Conservation (phyloP, 495 filamentous ascomycete genomes). For the Aspergillus incahuasiensis region DNA sequence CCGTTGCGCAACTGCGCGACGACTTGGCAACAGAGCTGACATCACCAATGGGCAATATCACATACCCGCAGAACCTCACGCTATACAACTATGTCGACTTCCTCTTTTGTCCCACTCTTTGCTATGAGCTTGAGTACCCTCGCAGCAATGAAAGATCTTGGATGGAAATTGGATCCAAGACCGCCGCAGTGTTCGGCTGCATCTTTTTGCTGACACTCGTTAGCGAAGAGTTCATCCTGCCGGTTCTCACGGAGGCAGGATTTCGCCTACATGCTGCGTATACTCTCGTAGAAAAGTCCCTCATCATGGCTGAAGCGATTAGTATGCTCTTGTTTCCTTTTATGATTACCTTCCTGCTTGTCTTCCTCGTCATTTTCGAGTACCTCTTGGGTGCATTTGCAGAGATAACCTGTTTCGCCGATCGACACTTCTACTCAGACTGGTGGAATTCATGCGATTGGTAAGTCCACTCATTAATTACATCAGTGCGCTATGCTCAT, state of each 20-base stretch:
- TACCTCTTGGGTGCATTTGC: conserved; percentile 93
- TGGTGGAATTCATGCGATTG: conserved; percentile 77
- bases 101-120: conserved; percentile 88
- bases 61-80: conserved; percentile 86
- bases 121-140: conserved; percentile 97
- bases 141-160: conserved; percentile 68
- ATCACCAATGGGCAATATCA: conserved; percentile 81
- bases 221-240: conserved; percentile 93
- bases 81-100: conserved; percentile 79
- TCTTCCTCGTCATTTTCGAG: conserved; percentile 97
- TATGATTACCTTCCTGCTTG: conserved; percentile 91
- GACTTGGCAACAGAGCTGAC: conserved; percentile 86
- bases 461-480: conserved; percentile 23
- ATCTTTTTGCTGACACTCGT: conserved; percentile 90
- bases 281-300: conserved; percentile 58
- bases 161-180: conserved; percentile 79
- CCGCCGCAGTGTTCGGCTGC: conserved; percentile 88
- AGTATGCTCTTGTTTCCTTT: conserved; percentile 93
- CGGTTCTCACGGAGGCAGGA: conserved; percentile 75
- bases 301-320: conserved; percentile 89
- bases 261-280: conserved; percentile 55
- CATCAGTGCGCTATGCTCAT: not conserved
- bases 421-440: conserved; percentile 93
- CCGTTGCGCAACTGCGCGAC: conserved; percentile 66
- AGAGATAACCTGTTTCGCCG: conserved; percentile 88